Base-by-base conservation (phyloP, 2,329 filamentous ascomycete genomes). In the Hymenoscyphus repandus region DNA sequence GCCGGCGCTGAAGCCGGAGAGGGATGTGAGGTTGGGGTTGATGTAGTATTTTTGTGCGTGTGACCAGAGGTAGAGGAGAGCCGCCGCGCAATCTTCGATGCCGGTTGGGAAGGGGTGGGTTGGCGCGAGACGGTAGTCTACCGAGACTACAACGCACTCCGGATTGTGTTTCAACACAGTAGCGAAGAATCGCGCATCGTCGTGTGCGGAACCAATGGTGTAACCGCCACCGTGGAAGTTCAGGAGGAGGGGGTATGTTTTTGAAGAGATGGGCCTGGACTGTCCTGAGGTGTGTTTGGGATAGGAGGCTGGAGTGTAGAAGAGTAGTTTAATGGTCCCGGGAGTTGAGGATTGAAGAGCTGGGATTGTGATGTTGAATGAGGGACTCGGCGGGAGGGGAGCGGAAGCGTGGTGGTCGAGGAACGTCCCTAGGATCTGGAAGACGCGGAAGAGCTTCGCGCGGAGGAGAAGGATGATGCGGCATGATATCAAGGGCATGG, bases 221-320 rank as follows among this genome's bases (percentile, higher is more conserved):
- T 82, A 85, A 13, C 82, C 82, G 22, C 82, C 83, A 32, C 82
- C 82, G 61, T 86, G 82, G 59, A 82, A 82, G 62, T 83, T 82
- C 56, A 86, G 70, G 34, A 86, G 70, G 13, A 76, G 75, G 0
- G 81, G 67, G 36, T 55, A 49, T 18, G 41, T 54, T 9, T 49
- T 44, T 13, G 12, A 5, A 6, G 36, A 17, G 11, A n/a, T n/a
- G n/a, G n/a, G n/a, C n/a, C n/a, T n/a, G n/a, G n/a, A n/a, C n/a
- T n/a, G n/a, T n/a, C n/a, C n/a, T n/a, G 30, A 33, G 6, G 40
- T 38, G n/a, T 32, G 31, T 11, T 22, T 40, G 5, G 22, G 17
- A 33, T 41, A 37, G 22, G 22, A 41, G 2, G 45, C 30, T 11
- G 59, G 50, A 6, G 51, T 51, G 46, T 61, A 59, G 48, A 59